These are phyloP conservation scores for Verticillium nubilum DNA, from an alignment of 2,329 filamentous ascomycete genomes.

Conservation along the genomic window DNA sequence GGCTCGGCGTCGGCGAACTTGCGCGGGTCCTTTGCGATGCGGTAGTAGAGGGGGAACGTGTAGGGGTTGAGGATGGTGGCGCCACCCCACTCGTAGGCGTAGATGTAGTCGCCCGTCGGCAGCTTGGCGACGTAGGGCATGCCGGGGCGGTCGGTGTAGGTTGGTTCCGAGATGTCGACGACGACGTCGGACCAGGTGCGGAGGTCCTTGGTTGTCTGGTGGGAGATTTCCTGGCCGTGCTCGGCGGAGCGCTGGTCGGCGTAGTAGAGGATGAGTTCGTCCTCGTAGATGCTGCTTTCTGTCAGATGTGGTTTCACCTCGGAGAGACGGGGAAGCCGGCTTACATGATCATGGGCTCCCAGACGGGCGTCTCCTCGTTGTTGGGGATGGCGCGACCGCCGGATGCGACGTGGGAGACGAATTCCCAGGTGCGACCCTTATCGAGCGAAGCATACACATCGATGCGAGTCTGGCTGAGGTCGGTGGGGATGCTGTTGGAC, in stretches of 20 bases:
- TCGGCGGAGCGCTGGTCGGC: constrained; percentile 63
- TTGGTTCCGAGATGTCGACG: constrained; percentile 58
- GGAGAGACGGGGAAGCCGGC: constrained; percentile 2
- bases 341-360: constrained; percentile 58
- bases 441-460: constrained; percentile 64
- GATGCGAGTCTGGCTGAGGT: constrained; percentile 60
- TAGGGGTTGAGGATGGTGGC: constrained; percentile 26
- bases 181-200: constrained; percentile 48
- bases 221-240: constrained; percentile 64
- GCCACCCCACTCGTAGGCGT: constrained; percentile 30
- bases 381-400: constrained; percentile 57
- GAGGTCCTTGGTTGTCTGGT: constrained; percentile 57
- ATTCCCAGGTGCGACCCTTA: constrained; percentile 57
- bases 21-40: constrained; percentile 31
- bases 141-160: constrained; percentile 53
- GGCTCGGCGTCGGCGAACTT: constrained; percentile 26
- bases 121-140: constrained; percentile 2
- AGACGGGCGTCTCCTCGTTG: constrained; percentile 64
- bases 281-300: constrained; percentile 39
- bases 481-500: constrained; percentile 52
- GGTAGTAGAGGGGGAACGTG: constrained; percentile 40
- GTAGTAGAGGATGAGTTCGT: constrained; percentile 61
- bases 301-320: neutral
- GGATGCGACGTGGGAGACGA: constrained; percentile 58
- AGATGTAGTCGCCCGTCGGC: constrained; percentile 1